Evolutionary conservation across 441 rosid species (phyloP).

Genomic region (Adansonia gregorii): DNA sequence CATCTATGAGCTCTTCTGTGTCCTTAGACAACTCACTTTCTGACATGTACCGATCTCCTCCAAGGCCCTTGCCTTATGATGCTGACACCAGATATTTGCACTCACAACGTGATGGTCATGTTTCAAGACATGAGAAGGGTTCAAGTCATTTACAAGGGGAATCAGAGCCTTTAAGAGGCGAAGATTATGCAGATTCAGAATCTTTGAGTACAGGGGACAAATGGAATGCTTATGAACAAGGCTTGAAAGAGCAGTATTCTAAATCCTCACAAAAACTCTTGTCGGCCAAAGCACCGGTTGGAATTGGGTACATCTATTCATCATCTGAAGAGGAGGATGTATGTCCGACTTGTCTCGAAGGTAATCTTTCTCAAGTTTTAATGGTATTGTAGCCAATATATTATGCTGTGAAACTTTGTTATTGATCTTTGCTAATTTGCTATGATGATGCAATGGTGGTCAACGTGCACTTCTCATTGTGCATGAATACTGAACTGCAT

Average conservation of each 20-base stretch:
- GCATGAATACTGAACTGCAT: background rate
- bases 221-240: constrained; percentile 73
- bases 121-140: constrained; percentile 77
- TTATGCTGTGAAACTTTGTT: constrained; percentile 11
- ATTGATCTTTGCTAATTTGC: background rate
- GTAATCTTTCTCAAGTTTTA: constrained; percentile 42
- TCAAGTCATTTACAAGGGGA: constrained; percentile 82
- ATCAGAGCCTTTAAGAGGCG: constrained; percentile 74
- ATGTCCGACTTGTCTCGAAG: constrained; percentile 96
- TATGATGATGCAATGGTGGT: background rate
- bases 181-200: constrained; percentile 59
- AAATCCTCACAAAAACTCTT: constrained; percentile 61
- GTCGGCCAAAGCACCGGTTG: constrained; percentile 51
- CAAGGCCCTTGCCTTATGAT: constrained; percentile 94
- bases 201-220: constrained; percentile 58
- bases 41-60: constrained; percentile 84
- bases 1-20: constrained; percentile 60
- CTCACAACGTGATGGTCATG: constrained; percentile 52
- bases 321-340: constrained; percentile 85
- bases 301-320: constrained; percentile 59
- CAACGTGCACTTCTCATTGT: background rate
- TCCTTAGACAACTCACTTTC: constrained; percentile 82
- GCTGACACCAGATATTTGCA: constrained; percentile 67
- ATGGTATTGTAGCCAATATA: background rate
- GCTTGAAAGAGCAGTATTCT: constrained; percentile 57